Evolutionary conservation across 805 yeast species (phyloP).

Genomic region (Zygosaccharomyces kombuchaensis): DNA sequence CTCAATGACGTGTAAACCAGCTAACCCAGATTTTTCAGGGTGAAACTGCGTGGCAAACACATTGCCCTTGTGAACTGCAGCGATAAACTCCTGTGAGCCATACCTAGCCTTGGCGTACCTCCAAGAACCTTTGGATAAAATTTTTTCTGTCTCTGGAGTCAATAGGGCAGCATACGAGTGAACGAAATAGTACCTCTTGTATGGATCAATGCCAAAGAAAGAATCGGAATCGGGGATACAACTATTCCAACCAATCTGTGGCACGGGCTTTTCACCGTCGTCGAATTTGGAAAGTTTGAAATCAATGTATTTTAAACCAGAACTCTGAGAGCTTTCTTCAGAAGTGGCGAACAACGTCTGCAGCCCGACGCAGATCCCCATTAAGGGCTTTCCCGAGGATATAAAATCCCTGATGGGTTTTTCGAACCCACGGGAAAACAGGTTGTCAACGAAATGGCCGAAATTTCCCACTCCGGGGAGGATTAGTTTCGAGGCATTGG

Average conservation of each 20-base stretch:
- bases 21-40: conserved; percentile 95
- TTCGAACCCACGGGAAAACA: conserved; percentile 57
- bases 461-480: conserved; percentile 98
- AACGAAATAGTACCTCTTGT: conserved; percentile 82
- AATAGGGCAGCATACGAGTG: conserved; percentile 86
- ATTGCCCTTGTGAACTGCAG: conserved; percentile 73
- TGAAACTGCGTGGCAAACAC: conserved; percentile 96
- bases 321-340: conserved; percentile 61
- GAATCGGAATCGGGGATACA: conserved; percentile 27
- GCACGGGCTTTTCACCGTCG: conserved; percentile 69
- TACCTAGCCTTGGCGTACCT: conserved; percentile 66
- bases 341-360: conserved; percentile 78
- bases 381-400: conserved; percentile 71
- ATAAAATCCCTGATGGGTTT: conserved; percentile 66
- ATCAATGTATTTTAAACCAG: conserved; percentile 59
- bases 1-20: conserved; percentile 74
- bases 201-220: conserved; percentile 62
- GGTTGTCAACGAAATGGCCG: conserved; percentile 83
- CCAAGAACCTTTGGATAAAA: conserved; percentile 51
- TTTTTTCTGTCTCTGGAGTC: conserved; percentile 33
- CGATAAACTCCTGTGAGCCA: conserved; percentile 75
- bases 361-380: conserved; percentile 98
- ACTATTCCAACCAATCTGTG: conserved; percentile 95
- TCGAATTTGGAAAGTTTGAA: conserved; percentile 59
- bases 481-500: conserved; percentile 52